Evolutionary conservation across 352 stramenopile genomes (phyloP), one percentile per base, ranked within the genome.

Genomic region (Pythium utonaiense): DNA sequence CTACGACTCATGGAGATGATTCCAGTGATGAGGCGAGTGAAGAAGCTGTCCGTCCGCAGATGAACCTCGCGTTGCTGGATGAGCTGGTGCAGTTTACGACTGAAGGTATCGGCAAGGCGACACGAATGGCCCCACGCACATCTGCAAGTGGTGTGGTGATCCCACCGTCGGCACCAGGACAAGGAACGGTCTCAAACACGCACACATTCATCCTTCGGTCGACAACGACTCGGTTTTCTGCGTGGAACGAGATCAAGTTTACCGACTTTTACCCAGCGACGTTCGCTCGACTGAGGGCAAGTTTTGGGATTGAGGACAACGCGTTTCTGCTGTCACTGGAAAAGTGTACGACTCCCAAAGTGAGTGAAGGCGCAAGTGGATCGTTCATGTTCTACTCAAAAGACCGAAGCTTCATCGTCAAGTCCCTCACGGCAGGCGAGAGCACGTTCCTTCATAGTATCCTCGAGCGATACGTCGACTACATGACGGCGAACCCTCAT

Each of bases 381-480:
- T 87, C 77, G 28, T 96, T 94, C 68, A 83, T 95, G 41, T 96
- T 92, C 41, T 93, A 87, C 57, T 92, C 84, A 3, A 71, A 60
- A 17, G 81, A 93, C 64, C 73, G 76, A n/a, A 79, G 75, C 41
- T 92, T 77, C 62, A 80, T 96, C 14, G 82, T 94, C 31, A 96
- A 95, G 62, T 91, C 81, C 8, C 65, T 94, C 6, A 84, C 70
- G 1, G 40, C 55, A 7, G 60, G 74, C 16, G 88, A 96, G 53
- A 81, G 74, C 45, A 28, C 49, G 13, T 91, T 89, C 44, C 64
- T 96, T 2, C 71, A 86, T 41, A 69, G 60, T 3, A 90, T 96
- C 25, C 59, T 96, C 16, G 74, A 78, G 24, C 53, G 57, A 9
- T 96, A 95, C 60, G 70, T 71, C 17, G 53, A 63, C 6, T 87